Evolutionary conservation across 176 grass and related monocot genomes (phyloP), one percentile per base, ranked within the genome.

Genomic region (Canna indica): DNA sequence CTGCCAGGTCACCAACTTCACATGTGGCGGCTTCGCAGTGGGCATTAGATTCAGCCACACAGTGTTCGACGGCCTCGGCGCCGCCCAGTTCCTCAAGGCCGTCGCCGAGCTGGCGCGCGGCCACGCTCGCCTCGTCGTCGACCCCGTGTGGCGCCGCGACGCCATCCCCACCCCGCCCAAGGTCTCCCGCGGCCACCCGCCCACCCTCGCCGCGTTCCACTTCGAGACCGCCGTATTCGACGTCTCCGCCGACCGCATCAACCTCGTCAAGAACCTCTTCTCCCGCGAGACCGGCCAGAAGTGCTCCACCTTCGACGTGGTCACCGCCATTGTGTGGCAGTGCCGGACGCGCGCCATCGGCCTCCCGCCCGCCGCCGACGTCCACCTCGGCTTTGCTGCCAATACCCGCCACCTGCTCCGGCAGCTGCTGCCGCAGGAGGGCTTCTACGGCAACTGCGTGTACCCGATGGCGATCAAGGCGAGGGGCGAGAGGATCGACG

Each of bases 381-480:
- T 84, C 61, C 83, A 78, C 28, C 68, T 94, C 27, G 70, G 75
- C 30, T 82, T 86, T 2, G 74, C 86, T 1, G 86, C 86, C 5
- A 78, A 78, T 75, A 89, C 83, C 0, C 80, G 90, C 27, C 90
- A 89, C 80, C 68, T 94, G 68, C 83, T 94, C 61, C 66, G 39
- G 39, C 61, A 76, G 59, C 52, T 80, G 38, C 77, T 94, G 45
- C 81, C 86, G 20, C 64, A 81, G 8, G 78, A 89, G 26, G 86
- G 86, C 7, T 94, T 86, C 74, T 94, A 94, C 3, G 86, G 90
- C 0, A 94, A 94, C 74, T 89, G 86, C 18, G 62, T 94, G 50
- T 89, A 84, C 75, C 83, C 78, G 5, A 63, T 87, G 5, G 76
- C 50, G 1, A 53, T 94, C 53, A 69, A 50, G 16, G 81, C 76